A percentile compares a stretch with the other conserved stretches of the same genome.
Conservation (phyloP, 2,329 filamentous ascomycete genomes). For the Sporothrix inflata region DNA sequence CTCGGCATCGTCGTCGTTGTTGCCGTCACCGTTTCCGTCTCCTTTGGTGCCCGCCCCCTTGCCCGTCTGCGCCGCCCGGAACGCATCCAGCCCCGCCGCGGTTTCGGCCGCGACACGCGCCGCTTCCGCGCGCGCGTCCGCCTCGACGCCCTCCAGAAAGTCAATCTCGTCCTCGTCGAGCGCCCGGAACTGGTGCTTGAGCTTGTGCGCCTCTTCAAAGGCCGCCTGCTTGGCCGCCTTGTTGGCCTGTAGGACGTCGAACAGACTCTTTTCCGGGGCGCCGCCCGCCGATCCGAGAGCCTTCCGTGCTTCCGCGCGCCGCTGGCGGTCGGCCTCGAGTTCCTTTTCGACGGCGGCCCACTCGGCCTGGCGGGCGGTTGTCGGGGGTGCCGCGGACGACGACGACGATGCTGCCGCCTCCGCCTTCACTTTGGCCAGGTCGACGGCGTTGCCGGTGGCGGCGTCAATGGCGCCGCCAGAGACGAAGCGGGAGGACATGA, state of each 20-base stretch:
- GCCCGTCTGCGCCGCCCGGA: conserved; percentile 47
- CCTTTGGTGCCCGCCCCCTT: conserved; percentile 16
- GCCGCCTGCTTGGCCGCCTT: conserved; percentile 84
- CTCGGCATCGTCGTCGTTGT: conserved; percentile 18
- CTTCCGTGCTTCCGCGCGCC: conserved; percentile 52
- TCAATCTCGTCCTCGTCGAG: conserved; percentile 80
- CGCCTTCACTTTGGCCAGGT: background rate
- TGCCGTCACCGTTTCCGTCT: conserved; percentile 30
- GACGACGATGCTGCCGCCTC: background rate
- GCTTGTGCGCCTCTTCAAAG: conserved; percentile 72
- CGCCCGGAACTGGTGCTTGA: conserved; percentile 77
- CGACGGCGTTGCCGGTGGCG: conserved; percentile 39
- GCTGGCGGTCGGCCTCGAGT: conserved; percentile 62
- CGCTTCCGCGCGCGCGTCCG: conserved; percentile 56
- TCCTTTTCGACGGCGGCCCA: conserved; percentile 69
- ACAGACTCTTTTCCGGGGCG: conserved; percentile 65
- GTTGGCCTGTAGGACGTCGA: conserved; percentile 77
- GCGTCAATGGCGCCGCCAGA: conserved; percentile 57
- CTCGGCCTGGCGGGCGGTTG: conserved; percentile 44
- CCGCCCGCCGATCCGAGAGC: conserved; percentile 43
- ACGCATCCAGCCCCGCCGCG: conserved; percentile 59
- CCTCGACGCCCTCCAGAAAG: conserved; percentile 66
- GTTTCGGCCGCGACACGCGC: conserved; percentile 58
- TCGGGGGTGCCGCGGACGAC: background rate
- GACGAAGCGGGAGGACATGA: conserved; percentile 60